Percentiles rank a stretch among this genome's conserved stretches.
These are phyloP conservation scores for Meyerozyma guilliermondii DNA, from an alignment of 1,139 yeast genomes.

Conservation along the genomic window DNA sequence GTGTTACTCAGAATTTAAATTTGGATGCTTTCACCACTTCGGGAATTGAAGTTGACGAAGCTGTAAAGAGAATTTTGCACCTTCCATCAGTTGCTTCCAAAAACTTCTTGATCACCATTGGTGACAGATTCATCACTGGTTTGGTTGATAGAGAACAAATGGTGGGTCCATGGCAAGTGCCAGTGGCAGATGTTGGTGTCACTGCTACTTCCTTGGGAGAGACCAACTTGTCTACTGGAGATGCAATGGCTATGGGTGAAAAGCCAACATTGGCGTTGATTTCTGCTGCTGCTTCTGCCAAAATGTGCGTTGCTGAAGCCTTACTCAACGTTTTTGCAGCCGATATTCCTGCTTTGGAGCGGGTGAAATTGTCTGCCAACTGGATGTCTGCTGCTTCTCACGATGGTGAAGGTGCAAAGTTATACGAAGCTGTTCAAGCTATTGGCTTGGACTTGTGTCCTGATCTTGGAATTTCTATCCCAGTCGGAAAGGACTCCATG, in stretches of 20 bases:
- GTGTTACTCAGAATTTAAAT: constrained; percentile 57
- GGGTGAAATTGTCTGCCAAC: constrained; percentile 88
- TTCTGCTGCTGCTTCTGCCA: constrained; percentile 93
- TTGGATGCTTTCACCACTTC: constrained; percentile 43
- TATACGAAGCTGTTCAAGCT: constrained; percentile 96
- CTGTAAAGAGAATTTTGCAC: constrained; percentile 76
- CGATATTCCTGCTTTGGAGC: constrained; percentile 69
- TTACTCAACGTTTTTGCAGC: constrained; percentile 87
- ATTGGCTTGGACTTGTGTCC: constrained; percentile 95
- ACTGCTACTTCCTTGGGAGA: constrained; percentile 88
- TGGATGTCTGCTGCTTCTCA: constrained; percentile 99
- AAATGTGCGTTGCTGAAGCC: constrained; percentile 95
- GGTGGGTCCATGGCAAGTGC: constrained; percentile 99
- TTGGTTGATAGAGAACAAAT: constrained; percentile 96
- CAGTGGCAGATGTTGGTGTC: constrained; percentile 98
- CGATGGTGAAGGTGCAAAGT: constrained; percentile 90
- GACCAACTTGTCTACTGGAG: constrained; percentile 71
- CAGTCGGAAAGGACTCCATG: constrained; percentile 99
- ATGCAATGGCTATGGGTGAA: constrained; percentile 97
- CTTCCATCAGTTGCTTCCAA: constrained; percentile 96
- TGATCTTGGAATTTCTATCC: constrained; percentile 83
- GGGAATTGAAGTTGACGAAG: constrained; percentile 45
- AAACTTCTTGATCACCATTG: constrained; percentile 91
- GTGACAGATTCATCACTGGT: constrained; percentile 96
- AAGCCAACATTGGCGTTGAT: constrained; percentile 88